Base-by-base conservation (phyloP, 75 land plant species). In the Cryptomeria japonica region DNA sequence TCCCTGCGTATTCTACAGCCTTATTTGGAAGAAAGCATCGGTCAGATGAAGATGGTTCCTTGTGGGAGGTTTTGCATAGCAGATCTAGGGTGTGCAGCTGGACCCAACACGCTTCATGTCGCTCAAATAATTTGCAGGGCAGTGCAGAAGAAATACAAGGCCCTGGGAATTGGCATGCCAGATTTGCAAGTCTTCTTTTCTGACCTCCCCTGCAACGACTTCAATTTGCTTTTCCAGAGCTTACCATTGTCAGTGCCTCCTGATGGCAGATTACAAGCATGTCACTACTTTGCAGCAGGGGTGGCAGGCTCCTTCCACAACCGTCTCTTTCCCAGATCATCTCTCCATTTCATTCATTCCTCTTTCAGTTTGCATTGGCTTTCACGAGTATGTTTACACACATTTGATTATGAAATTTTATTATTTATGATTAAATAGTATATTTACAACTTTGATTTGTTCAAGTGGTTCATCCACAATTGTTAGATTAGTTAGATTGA, bases 191-290 rank as follows among this genome's bases (percentile, higher is more conserved):
- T 90, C 25, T 92, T 90, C 88, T 88, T 95, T 34, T 89, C 91
- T n/a, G 96, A 95, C 64, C 90, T 93, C 3, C 94, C 96, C 0
- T 75, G 90, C 72, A 95, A 93, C 83, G 97, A 95, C 75, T 95
- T 95, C 89, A 95, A 93, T 89, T 83, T 94, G 90, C 73, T 92
- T 92, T 86, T 86, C 44, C 75, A 72, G 86, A 58, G 82, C 92
- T 77, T 89, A 93, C 4, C 32, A 14, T 34, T 77, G 36, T 13
- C 36, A 36, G 22, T 42, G 13, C 84, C 47, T 42, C 25, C 49
- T 82, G 36, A 32, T 15, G 41, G 41, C 38, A 3, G 18, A 77
- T 37, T 18, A 37, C 5, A 15, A 77, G 19, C 22, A 34, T 47
- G 84, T 73, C 5, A 38, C 76, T 91, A 90, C 87, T 86, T 92